Base-by-base conservation (phyloP, 163 green algal species). In the Scenedesmus sp. region DNA sequence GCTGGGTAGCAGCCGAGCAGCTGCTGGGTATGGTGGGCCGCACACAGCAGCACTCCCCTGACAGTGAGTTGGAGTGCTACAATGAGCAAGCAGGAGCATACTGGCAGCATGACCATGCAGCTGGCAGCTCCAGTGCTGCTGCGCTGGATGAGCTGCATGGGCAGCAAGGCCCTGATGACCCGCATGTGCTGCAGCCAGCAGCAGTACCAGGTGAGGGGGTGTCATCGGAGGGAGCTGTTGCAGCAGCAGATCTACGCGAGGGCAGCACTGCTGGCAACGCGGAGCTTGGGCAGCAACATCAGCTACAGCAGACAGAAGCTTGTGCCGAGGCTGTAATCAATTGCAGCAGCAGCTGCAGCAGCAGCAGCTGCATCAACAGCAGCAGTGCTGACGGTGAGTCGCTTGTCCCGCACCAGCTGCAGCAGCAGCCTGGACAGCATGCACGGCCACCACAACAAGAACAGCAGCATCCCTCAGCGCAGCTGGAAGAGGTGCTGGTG, bases 1-100 rank as follows among this genome's bases (percentile, higher is more conserved):
- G 84, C 26, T 89, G 84, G 84, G 13, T 89, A 20, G 84, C 84
- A 34, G 57, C 84, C 34, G 84, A 89, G 84, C 84, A 89, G 59
- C n/a, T 89, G 60, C 59, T 89, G 57, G 57, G 57, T 34, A 89
- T 89, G 84, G 84, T 89, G 23, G 84, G 84, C 5, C 60, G n/a
- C 84, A 89, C 26, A 46, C 62, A 79, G 16, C 16, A 76, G 59
- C 26, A 59, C 57, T 73, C 13, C 6, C 84, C 34, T 79, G 84
- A 59, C 26, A 12, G 13, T 18, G n/a, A 82, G 46, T 4, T 54
- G 55, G 52, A 46, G 2, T 66, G 57, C 59, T 79, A 79, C 23
- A 52, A 23, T 13, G 70, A 1, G 52, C 23, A 13, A 79, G 70
- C 70, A 79, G 70, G 70, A 23, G 12, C 70, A 79, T 79, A 79